A percentile compares a stretch with the other conserved stretches of the same genome.
These are phyloP conservation scores for Coemansia umbellata DNA, from an alignment of 192 early-diverging fungal species.

Conservation along the genomic window DNA sequence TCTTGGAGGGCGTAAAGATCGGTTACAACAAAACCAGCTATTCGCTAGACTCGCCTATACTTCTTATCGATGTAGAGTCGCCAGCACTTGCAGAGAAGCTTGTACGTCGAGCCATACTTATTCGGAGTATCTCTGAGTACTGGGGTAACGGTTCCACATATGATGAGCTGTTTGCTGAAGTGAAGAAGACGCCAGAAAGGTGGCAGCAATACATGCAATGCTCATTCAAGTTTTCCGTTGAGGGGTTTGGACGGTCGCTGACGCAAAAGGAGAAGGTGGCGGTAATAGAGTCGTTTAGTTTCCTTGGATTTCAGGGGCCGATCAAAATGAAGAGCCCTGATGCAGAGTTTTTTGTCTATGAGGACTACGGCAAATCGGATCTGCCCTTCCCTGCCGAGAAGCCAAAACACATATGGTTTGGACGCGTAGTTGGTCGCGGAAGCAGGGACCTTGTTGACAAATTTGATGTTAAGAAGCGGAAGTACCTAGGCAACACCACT, in stretches of 20 bases:
- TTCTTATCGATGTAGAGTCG: slow-evolving; percentile 67
- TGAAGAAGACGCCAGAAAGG: slow-evolving; percentile 58
- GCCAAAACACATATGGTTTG: slow-evolving; percentile 62
- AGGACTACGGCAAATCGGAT: slow-evolving; percentile 69
- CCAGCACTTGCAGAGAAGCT: slow-evolving; percentile 69
- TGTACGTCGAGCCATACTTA: slow-evolving; percentile 76
- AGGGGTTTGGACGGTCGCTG: slow-evolving; percentile 72
- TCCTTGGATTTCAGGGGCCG: slow-evolving; percentile 71
- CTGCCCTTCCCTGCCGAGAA: slow-evolving; percentile 2
- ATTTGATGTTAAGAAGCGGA: slow-evolving; percentile 93
- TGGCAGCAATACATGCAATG: slow-evolving; percentile 51
- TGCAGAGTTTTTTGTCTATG: slow-evolving; percentile 67
- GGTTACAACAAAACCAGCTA: slow-evolving; percentile 60
- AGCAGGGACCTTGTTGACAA: slow-evolving; percentile 65
- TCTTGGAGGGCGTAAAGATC: slow-evolving; percentile 67
- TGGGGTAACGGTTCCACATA: slow-evolving; percentile 68
- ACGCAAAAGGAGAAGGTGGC: slow-evolving; percentile 67
- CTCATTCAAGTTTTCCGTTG: slow-evolving; percentile 75
- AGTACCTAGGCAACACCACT: slow-evolving; percentile 91
- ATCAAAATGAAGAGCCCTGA: slow-evolving; percentile 82
- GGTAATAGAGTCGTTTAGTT: slow-evolving; percentile 81
- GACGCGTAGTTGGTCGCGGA: slow-evolving; percentile 64
- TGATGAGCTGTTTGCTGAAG: slow-evolving; percentile 56
- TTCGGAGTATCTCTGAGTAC: slow-evolving; percentile 69
- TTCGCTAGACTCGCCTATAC: slow-evolving; percentile 70